Percentiles rank a stretch among this genome's conserved stretches.
Evolutionary conservation across 2,329 filamentous ascomycete genomes (phyloP).

Genomic region (Thielaviopsis punctulata): DNA sequence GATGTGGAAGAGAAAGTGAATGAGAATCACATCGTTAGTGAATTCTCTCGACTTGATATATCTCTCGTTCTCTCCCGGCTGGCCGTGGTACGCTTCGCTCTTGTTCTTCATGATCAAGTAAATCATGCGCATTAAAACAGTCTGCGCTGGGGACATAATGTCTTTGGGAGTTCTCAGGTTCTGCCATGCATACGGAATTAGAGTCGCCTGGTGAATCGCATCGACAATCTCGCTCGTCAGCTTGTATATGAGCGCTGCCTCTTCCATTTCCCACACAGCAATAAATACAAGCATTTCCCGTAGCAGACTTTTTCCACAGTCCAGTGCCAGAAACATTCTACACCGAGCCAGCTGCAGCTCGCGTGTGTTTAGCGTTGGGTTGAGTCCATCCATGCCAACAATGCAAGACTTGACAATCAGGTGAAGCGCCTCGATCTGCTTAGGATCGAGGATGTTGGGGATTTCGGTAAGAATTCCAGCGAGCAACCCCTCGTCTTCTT

Average conservation of each 20-base stretch:
- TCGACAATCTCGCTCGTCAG: slow-evolving; percentile 94
- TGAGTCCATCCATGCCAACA: slow-evolving; percentile 51
- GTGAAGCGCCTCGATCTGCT: slow-evolving; percentile 86
- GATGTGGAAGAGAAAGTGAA: slow-evolving; percentile 83
- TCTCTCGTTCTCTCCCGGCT: slow-evolving; percentile 3
- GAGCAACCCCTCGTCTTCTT: slow-evolving; percentile 55
- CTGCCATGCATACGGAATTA: slow-evolving; percentile 85
- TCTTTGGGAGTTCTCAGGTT: slow-evolving; percentile 85
- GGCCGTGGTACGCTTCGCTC: slow-evolving; percentile 3
- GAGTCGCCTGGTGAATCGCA: slow-evolving; percentile 71
- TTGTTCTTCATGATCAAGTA: slow-evolving; percentile 10
- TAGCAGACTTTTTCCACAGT: slow-evolving; percentile 77
- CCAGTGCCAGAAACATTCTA: slow-evolving; percentile 73
- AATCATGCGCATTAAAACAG: slow-evolving; percentile 76
- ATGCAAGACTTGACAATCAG: slow-evolving; percentile 97
- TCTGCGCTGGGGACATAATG: slow-evolving; percentile 88
- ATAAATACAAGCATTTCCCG: slow-evolving; percentile 90
- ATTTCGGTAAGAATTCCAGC: slow-evolving; percentile 83
- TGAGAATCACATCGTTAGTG: slow-evolving; percentile 17
- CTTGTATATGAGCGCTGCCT: slow-evolving; percentile 88
- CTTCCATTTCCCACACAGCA: slow-evolving; percentile 88
- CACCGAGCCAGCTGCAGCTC: slow-evolving; percentile 84
- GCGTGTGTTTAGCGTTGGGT: slow-evolving; percentile 21
- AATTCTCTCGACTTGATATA: slow-evolving; percentile 11
- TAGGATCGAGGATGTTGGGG: slow-evolving; percentile 81